phyloP scores from a whole-genome alignment of 306 rosid genomes.

The Arachis hypogaea region DNA sequence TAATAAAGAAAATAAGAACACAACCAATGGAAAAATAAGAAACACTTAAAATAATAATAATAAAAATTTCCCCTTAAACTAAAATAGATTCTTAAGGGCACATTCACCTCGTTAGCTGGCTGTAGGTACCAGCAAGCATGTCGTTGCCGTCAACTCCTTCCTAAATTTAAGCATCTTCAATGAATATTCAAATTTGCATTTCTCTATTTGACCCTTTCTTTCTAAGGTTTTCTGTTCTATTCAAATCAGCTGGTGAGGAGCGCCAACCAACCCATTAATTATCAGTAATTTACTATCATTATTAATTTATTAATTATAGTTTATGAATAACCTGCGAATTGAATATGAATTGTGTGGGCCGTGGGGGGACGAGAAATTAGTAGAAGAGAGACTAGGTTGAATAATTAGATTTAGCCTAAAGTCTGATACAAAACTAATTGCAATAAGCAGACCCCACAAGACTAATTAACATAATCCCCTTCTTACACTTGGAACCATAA shows the following conservation, averaged over 20 bases:
- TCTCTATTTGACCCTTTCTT: not conserved
- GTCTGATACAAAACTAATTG: no score
- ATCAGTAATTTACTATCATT: not conserved
- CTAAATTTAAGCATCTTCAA: not conserved
- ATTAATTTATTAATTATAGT: not conserved
- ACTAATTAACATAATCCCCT: not conserved
- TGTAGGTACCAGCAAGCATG: not conserved
- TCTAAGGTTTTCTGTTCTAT: not conserved
- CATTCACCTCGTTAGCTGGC: no score
- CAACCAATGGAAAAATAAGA: no score
- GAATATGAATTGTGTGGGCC: no score
- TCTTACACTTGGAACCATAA: not conserved
- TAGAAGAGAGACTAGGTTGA: not conserved
- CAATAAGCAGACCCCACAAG: not conserved
- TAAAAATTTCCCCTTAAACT: no score
- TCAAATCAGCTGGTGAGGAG: not conserved
- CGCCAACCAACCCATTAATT: constrained; percentile 8
- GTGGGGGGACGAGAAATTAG: not conserved
- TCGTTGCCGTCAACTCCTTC: not conserved
- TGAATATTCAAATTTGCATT: not conserved
- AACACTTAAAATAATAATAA: no score
- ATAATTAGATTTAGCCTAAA: not conserved
- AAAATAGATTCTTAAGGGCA: no score
- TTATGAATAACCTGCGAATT: no score
- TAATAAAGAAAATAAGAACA: no score